A percentile compares a stretch with the other conserved stretches of the same genome.
Conservation (phyloP, 768 basidiomycete species). For the Leccinum pellstonianum region DNA sequence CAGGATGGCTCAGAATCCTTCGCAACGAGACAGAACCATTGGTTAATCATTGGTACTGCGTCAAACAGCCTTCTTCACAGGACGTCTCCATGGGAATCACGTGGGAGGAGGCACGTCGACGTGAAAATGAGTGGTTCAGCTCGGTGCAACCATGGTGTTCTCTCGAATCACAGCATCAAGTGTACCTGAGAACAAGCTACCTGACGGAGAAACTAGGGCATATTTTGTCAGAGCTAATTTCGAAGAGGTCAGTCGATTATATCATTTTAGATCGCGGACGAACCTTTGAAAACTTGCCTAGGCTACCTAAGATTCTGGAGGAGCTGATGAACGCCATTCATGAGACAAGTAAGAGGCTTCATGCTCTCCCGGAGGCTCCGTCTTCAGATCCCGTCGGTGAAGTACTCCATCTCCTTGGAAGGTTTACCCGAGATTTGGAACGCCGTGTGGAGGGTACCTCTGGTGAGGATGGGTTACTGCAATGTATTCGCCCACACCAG, state of each 20-base stretch:
- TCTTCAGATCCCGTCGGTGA: slow-evolving; percentile 58
- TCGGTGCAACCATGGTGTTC: slow-evolving; percentile 52
- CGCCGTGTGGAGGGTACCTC: slow-evolving; percentile 54
- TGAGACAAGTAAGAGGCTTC: slow-evolving; percentile 35
- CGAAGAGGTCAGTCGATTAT: slow-evolving; percentile 46
- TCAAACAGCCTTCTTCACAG: slow-evolving; percentile 40
- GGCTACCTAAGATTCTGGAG: slow-evolving; percentile 60
- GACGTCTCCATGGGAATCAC: slow-evolving; percentile 29
- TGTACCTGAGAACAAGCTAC: slow-evolving; percentile 54
- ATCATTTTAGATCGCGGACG: background rate
- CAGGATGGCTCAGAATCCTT: slow-evolving; percentile 54
- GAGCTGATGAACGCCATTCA: slow-evolving; percentile 51
- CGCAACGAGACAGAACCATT: slow-evolving; percentile 45
- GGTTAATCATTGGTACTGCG: slow-evolving; percentile 36
- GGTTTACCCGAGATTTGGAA: slow-evolving; percentile 47
- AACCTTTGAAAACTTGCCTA: slow-evolving; percentile 23
- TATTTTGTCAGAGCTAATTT: slow-evolving; percentile 62
- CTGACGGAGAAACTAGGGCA: slow-evolving; percentile 59
- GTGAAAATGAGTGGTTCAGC: slow-evolving; percentile 60
- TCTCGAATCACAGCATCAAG: slow-evolving; percentile 48
- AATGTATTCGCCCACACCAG: slow-evolving; percentile 51
- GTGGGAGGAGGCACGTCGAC: slow-evolving; percentile 60
- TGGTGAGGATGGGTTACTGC: slow-evolving; percentile 50
- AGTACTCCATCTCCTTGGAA: slow-evolving; percentile 45
- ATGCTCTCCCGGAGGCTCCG: slow-evolving; percentile 47